Evolutionary conservation across 805 yeast genomes (phyloP).

Genomic region (Lipomyces spencermartinsiae): DNA sequence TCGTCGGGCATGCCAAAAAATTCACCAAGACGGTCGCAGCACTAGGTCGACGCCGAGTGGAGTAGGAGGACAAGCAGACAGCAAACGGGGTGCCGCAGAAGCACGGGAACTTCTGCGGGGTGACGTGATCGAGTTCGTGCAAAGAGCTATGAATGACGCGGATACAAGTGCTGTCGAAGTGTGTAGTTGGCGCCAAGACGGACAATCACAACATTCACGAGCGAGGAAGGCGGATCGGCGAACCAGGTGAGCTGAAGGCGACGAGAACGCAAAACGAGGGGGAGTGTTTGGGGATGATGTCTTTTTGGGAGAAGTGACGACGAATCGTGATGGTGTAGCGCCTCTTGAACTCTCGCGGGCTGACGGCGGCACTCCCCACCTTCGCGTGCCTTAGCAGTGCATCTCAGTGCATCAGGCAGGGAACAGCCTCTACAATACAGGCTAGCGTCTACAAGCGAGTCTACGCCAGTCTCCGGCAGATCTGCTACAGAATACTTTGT

Average conservation of each 20-base stretch:
- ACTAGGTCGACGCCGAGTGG: background rate
- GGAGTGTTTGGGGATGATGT: background rate
- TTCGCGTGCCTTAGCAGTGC: background rate
- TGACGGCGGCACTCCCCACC: background rate
- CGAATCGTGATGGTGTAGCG: background rate
- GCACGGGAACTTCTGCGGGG: background rate
- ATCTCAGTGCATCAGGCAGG: background rate
- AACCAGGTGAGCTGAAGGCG: background rate
- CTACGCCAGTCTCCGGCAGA: background rate
- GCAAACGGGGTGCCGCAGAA: background rate
- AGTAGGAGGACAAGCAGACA: background rate
- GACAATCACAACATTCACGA: background rate
- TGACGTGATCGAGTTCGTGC: background rate
- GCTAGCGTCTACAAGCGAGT: background rate
- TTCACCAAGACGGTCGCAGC: background rate
- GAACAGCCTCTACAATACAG: too few relatives aligned
- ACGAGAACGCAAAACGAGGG: background rate
- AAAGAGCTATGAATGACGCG: background rate
- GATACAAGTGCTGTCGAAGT: background rate
- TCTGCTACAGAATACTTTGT: background rate
- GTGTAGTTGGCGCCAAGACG: background rate
- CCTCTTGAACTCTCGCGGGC: background rate
- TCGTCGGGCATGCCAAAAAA: conserved; percentile 5
- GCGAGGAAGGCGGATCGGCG: background rate
- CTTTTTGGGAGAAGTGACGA: background rate